Percentiles rank a stretch among this genome's conserved stretches.
These are phyloP conservation scores for Globisporangium okanoganense DNA, from an alignment of 352 stramenopile species.

Conservation along the genomic window DNA sequence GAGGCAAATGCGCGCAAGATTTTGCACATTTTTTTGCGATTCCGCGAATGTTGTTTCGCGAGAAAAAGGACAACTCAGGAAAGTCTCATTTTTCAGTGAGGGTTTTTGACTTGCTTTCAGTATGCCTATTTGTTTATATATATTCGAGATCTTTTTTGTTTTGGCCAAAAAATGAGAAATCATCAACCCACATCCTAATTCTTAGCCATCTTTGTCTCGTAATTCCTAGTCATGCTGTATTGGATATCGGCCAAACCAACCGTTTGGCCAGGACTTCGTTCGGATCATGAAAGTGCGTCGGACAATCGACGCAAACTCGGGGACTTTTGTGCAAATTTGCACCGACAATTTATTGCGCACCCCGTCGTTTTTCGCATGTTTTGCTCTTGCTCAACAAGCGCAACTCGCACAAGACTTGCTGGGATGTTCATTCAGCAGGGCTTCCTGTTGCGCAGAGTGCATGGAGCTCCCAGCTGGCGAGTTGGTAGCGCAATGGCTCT, in stretches of 20 bases:
- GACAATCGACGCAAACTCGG: neutral
- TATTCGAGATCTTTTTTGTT: neutral
- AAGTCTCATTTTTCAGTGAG: neutral
- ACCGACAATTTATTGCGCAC: neutral
- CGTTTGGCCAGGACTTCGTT: no score
- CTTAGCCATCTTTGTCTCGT: neutral
- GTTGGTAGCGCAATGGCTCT: conserved; percentile 5
- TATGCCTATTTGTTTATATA: no score
- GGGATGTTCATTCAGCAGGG: neutral
- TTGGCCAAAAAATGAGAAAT: neutral
- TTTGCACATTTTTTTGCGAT: neutral
- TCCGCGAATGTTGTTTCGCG: conserved; percentile 3
- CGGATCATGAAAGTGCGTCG: no score
- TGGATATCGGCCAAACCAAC: no score
- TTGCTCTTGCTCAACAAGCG: neutral
- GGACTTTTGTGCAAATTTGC: no score
- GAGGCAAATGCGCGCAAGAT: conserved; percentile 3
- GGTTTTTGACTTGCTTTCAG: neutral
- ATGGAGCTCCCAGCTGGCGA: conserved; percentile 2
- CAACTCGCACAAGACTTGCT: neutral
- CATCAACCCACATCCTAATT: neutral
- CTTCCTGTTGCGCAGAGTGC: neutral
- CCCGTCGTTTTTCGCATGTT: neutral
- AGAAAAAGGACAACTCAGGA: neutral
- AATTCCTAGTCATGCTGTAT: neutral